Evolutionary conservation across 2,329 filamentous ascomycete species (phyloP), one percentile per base, ranked within the genome.

Genomic region (Stromatinia cepivora): DNA sequence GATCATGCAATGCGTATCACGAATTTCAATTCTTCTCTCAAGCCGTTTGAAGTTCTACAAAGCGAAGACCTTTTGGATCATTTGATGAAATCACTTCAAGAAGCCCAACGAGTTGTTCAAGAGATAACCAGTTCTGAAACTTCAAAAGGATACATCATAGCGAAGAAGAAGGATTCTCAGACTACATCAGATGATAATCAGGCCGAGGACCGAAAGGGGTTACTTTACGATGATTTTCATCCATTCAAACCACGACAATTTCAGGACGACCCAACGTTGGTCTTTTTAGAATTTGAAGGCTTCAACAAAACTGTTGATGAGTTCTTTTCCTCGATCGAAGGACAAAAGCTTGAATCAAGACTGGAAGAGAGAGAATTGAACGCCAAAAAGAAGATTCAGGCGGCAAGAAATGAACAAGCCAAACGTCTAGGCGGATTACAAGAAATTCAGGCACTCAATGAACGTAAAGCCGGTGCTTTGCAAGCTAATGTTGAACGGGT

Each of bases 251-350:
- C 95, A 0, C 83, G 85, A 31, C 94, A 98, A 74, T 91, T 97
- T 71, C 87, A 89, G 71, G 83, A 86, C 9, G 88, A 93, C 69
- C 82, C 88, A 0, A 81, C 84, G 0, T 86, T 90, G 34, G 86
- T 87, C 4, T 87, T 97, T 22, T 77, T 98, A 17, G 87, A 92
- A 67, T 93, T 94, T 73, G 86, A 92, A 9, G 91, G 89, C 13
- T 98, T 96, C 83, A 97, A 97, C 79, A 91, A 91, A 77, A 95
- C 93, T 0, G 93, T 97, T 0, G 95, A 99, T 77, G 92, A 97
- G 74, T 99, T 97, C 82, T 98, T 97, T 79, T 98, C 95, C 0
- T 98, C 94, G 0, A 87, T 98, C 36, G 95, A 99, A 80, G 93
- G 94, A 0, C 94, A 97, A 78, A 97, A 92, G 78, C 84, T 98